These are phyloP conservation scores for Chaetomium strumarium DNA, from an alignment of 2,329 filamentous ascomycete genomes.

Conservation along the genomic window DNA sequence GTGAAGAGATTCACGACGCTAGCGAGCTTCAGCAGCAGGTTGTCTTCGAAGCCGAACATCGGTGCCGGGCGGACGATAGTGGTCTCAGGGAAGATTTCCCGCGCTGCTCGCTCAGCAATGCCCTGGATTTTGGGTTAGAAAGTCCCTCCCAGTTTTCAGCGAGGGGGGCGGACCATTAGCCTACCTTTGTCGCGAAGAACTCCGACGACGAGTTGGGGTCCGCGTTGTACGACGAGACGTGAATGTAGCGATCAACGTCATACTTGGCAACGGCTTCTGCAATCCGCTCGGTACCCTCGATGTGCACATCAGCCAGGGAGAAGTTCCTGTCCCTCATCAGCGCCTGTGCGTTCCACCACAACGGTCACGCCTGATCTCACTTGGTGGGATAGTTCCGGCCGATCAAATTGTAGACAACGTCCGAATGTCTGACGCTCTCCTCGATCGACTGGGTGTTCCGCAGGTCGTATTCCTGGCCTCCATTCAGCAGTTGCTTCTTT, in stretches of 20 bases:
- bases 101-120: conserved; percentile 73
- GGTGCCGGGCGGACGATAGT: conserved; percentile 93
- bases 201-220: conserved; percentile 73
- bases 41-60: conserved; percentile 92
- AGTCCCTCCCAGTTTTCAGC: not conserved
- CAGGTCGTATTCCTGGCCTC: conserved; percentile 77
- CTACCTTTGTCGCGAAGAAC: conserved; percentile 87
- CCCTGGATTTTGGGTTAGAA: conserved; percentile 43
- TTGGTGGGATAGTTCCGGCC: conserved; percentile 96
- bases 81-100: conserved; percentile 90
- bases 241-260: conserved; percentile 93
- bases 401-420: conserved; percentile 94
- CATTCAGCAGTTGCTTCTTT: conserved; percentile 13
- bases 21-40: conserved; percentile 80
- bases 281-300: conserved; percentile 88
- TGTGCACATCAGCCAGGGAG: conserved; percentile 82
- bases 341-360: not conserved
- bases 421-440: conserved; percentile 92
- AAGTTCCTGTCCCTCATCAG: conserved; percentile 73
- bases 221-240: conserved; percentile 93
- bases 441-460: conserved; percentile 93
- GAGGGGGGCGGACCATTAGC: not conserved
- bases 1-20: conserved; percentile 76
- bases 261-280: conserved; percentile 94
- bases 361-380: conserved; percentile 41